phyloP scores from a whole-genome alignment of 371 early-diverging fungal genomes.

The Massospora cicadina region DNA sequence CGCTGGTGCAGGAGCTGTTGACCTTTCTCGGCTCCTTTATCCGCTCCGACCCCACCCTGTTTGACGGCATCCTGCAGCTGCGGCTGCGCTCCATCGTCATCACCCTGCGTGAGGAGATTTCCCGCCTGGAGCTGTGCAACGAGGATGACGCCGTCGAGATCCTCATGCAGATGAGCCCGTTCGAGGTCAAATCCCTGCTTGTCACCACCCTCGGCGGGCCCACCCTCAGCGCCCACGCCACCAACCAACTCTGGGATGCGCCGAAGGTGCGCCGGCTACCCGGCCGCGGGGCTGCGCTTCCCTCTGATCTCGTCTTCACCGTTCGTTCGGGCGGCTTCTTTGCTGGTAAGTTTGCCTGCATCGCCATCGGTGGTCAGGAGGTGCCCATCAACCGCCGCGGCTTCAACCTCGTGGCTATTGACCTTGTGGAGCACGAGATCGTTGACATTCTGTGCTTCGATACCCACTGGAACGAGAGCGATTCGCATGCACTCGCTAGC shows the following conservation, averaged over 20 bases:
- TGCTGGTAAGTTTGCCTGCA: constrained; percentile 53
- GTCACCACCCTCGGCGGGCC: constrained; percentile 56
- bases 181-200: constrained; percentile 54
- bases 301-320: constrained; percentile 17
- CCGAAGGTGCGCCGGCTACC: constrained; percentile 7
- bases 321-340: constrained; percentile 55
- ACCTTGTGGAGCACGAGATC: constrained; percentile 41
- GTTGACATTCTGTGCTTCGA: constrained; percentile 54
- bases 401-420: constrained; percentile 51
- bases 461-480: constrained; percentile 49
- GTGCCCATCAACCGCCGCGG: constrained; percentile 48
- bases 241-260: constrained; percentile 2
- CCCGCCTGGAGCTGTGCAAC: constrained; percentile 43
- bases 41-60: constrained; percentile 42
- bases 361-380: constrained; percentile 39
- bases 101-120: constrained; percentile 70
- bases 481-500: constrained; percentile 44
- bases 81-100: constrained; percentile 67
- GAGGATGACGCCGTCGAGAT: constrained; percentile 65
- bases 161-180: constrained; percentile 63
- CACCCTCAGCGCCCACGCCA: constrained; percentile 21
- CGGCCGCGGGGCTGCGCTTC: constrained; percentile 14
- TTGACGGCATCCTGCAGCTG: constrained; percentile 67
- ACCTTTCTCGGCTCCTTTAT: constrained; percentile 61
- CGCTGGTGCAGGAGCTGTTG: constrained; percentile 67